Evolutionary conservation across 345 rosid species (phyloP), one percentile per base, ranked within the genome.

Genomic region (Isatis tinctoria): DNA sequence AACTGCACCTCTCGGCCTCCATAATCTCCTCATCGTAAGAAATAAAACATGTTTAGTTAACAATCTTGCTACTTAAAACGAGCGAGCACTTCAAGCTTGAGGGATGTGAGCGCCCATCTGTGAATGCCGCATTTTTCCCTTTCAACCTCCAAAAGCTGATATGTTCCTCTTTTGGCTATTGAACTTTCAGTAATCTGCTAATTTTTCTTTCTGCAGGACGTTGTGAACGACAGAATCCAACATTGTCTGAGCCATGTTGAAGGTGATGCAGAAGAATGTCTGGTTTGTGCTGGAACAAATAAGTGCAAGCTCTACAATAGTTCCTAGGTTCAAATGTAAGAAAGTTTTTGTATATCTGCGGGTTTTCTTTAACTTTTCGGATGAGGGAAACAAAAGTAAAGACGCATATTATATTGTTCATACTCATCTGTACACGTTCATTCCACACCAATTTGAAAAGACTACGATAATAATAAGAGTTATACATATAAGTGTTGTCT

Each of bases 1-100:
- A 61, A 85, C 98, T 66, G 92, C 98, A 58, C 97, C 98, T 26
- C 97, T 94, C 32, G 98, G 97, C 57, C 79, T 87, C 75, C 97
- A 94, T 9, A 81, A 85, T 66, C 86, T 86, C 80, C 96, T 94
- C 56, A 87, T 91, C 84, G 98, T 90, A 88, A 80, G 80, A 59
- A 61, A 61, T 56, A 14, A 65, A 36, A 6, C 61, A 27, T 74
- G n/a, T 60, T 11, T 48, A 37, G n/a, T 47, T 22, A 1, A 0
- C 20, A 61, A 10, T 28, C 68, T 61, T 49, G 13, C 10, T 44
- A 10, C 44, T 53, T 30, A 32, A 65, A 54, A 59, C 40, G 4
- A 35, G 14, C 4, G 22, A 39, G 52, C 24, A 22, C 26, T n/a
- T 37, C 27, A 64, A 56, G 6, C 65, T 36, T 35, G 6, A 12